Base-by-base conservation (phyloP, 306 rosid genomes). In the Delonix regia region DNA sequence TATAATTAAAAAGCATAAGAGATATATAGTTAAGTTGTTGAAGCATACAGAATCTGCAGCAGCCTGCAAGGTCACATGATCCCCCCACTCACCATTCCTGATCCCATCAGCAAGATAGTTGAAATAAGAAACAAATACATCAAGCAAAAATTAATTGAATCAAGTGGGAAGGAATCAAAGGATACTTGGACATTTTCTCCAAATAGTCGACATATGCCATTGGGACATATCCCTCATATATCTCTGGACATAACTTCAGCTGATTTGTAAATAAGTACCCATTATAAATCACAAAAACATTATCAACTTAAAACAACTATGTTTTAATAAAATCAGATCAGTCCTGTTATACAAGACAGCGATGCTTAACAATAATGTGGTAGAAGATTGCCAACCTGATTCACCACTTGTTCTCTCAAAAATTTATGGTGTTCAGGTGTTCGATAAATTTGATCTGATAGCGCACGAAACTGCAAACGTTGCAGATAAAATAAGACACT, bases 391-490 rank as follows among this genome's bases (percentile, higher is more conserved):
- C 69, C 69, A 63, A 63, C 69, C 69, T 63, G 69, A 34, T 63
- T 63, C 10, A 63, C 69, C 7, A 63, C 69, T 63, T 63, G 47
- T 63, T 63, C 45, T 63, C 69, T 63, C 45, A 63, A 45, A 63
- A 63, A 63, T 33, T 3, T 9, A 34, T 63, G 69, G 45, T 63
- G 69, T 45, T 63, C 69, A 16, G 69, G 69, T 7, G 69, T 34
- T 18, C 69, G 69, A 63, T 63, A 63, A 41, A 63, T 63, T 63
- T 63, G 69, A 63, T 63, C 69, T 63, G 69, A 63, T 63, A 63
- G 25, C 9, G 69, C 69, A 34, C 69, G 69, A 63, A 63, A 63
- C 69, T 63, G 69, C 16, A 63, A 34, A n/a, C 44, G 34, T 16
- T 8, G 16, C 45, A 63, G 12, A 63, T 63, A 16, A 7, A 33